phyloP scores from a whole-genome alignment of 768 basidiomycete genomes.

The Phaffia tasmanica region DNA sequence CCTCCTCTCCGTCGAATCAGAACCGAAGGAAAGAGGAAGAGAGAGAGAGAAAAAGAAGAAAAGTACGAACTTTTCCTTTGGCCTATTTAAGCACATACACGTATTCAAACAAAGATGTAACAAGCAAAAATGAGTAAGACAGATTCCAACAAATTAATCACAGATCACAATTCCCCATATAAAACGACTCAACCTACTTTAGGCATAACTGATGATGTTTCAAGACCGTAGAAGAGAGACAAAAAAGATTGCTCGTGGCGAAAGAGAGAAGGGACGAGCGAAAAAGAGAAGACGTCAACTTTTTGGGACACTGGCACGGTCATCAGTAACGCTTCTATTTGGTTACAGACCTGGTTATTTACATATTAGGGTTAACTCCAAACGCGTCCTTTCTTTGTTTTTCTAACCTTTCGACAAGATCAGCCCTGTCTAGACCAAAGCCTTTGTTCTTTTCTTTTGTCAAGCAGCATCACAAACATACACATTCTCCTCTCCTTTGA shows the following conservation, averaged over 20 bases:
- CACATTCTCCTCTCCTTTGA: neutral
- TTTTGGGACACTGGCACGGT: neutral
- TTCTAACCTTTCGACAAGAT: neutral
- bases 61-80: slow-evolving; percentile 20
- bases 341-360: neutral
- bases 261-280: neutral
- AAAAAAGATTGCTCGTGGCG: neutral
- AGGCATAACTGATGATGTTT: slow-evolving; percentile 1
- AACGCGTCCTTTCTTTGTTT: neutral
- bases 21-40: neutral
- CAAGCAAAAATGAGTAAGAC: neutral
- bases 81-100: neutral
- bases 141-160: neutral
- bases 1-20: neutral
- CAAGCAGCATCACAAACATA: neutral
- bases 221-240: too few relatives aligned
- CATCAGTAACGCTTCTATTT: too few relatives aligned
- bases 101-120: neutral
- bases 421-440: neutral
- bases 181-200: neutral
- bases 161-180: neutral
- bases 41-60: neutral
- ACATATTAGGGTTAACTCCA: neutral
- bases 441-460: neutral
- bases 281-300: neutral